Conservation (phyloP, 225 moss, liverwort and hornwort species). For the Bryum argenteum region DNA sequence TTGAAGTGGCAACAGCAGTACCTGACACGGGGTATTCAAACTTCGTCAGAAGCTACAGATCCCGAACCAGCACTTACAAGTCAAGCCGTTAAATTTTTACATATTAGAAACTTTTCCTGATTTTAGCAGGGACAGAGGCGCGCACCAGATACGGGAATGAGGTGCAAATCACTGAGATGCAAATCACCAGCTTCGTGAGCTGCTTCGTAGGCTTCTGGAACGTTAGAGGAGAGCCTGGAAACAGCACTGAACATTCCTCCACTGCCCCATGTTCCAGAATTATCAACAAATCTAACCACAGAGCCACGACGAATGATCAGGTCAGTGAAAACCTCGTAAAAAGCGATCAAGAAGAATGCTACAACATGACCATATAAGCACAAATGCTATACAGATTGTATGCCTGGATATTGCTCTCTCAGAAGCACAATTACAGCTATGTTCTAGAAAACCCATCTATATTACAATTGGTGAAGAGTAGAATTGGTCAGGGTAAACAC, state of each 20-base stretch:
- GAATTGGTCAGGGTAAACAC: not conserved
- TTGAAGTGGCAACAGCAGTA: slow-evolving; percentile 22
- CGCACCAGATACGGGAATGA: slow-evolving; percentile 63
- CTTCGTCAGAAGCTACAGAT: not conserved
- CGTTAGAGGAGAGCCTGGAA: slow-evolving; percentile 50
- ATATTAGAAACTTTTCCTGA: not conserved
- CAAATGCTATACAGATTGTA: not conserved
- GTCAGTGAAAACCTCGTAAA: slow-evolving; percentile 7
- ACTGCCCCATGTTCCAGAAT: slow-evolving; percentile 84
- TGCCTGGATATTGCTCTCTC: not conserved
- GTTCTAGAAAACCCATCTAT: not conserved
- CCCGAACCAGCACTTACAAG: slow-evolving; percentile 1
- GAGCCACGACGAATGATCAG: not conserved
- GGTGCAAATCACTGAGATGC: slow-evolving; percentile 78
- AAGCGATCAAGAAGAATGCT: no score
- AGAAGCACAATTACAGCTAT: no score
- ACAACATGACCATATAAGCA: no score
- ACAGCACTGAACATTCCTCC: slow-evolving; percentile 83
- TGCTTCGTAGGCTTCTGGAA: slow-evolving; percentile 70
- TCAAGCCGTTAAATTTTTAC: not conserved
- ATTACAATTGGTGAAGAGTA: not conserved
- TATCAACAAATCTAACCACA: slow-evolving; percentile 72
- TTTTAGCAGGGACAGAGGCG: not conserved
- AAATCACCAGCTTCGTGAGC: slow-evolving; percentile 75
- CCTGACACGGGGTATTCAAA: not conserved